These are phyloP conservation scores for Sanghuangporus sanghuang DNA, from an alignment of 1,284 basidiomycete species.

Conservation along the genomic window DNA sequence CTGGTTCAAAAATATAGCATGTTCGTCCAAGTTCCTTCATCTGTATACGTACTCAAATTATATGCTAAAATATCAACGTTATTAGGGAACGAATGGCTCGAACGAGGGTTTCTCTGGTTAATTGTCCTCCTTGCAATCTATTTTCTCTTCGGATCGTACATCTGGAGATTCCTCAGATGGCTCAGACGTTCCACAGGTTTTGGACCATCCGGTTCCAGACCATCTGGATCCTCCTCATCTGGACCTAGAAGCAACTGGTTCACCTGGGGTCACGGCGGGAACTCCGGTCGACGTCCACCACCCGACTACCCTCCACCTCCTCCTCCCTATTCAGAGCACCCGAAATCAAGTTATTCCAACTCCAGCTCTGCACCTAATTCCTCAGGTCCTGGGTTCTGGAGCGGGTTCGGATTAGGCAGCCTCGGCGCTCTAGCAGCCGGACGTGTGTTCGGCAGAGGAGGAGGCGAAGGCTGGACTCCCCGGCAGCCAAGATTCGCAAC, in stretches of 20 bases:
- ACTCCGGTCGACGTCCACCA: background rate
- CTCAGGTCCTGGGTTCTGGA: constrained; percentile 12
- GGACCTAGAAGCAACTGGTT: background rate
- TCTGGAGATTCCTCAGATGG: background rate
- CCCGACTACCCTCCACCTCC: constrained; percentile 10
- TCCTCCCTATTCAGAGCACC: constrained; percentile 8
- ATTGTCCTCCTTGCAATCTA: constrained; percentile 51
- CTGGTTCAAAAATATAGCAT: constrained; percentile 7
- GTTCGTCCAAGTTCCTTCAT: constrained; percentile 18
- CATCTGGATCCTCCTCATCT: background rate
- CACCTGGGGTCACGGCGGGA: background rate
- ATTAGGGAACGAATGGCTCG: constrained; percentile 1
- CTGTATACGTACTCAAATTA: background rate
- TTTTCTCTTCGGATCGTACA: constrained; percentile 31
- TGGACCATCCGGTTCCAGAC: background rate
- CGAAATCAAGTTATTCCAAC: background rate
- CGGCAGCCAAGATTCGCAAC: background rate
- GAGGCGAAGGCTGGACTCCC: background rate
- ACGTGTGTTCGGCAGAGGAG: constrained; percentile 1
- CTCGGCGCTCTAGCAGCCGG: constrained; percentile 7
- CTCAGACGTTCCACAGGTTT: background rate
- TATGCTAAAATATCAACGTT: background rate
- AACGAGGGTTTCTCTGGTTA: constrained; percentile 45
- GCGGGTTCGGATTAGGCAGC: constrained; percentile 11
- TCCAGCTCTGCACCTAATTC: background rate